Conservation (phyloP, 495 filamentous ascomycete species). For the Tuber calosporum region DNA sequence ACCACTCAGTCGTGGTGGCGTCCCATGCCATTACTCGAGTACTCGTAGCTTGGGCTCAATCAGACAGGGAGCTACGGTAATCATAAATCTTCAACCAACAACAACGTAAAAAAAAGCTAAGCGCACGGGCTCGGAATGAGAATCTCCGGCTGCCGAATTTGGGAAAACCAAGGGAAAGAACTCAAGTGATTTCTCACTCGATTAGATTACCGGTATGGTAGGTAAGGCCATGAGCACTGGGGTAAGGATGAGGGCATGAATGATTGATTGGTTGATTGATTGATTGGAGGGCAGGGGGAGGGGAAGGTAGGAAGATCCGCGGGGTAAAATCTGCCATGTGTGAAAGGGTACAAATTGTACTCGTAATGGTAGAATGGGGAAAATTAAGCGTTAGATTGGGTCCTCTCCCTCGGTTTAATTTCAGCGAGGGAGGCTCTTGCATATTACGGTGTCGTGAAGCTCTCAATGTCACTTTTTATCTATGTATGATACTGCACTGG, state of each 20-base stretch:
- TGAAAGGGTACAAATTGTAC: background rate
- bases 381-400: background rate
- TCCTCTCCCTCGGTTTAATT: conserved; percentile 17
- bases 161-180: background rate
- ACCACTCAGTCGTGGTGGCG: background rate
- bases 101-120: background rate
- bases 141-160: background rate
- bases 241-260: conserved; percentile 22
- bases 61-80: background rate
- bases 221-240: conserved; percentile 12
- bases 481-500: no score
- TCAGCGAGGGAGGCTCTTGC: conserved; percentile 1
- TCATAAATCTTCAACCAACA: background rate
- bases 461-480: background rate
- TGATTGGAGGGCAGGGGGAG: background rate
- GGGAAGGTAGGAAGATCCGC: background rate
- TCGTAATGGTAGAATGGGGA: background rate
- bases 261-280: background rate
- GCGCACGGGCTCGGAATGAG: background rate
- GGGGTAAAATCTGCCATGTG: background rate
- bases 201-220: background rate
- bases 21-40: background rate
- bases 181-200: background rate
- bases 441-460: background rate
- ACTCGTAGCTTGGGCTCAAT: background rate